Evolutionary conservation across 1,284 basidiomycete species (phyloP), one percentile per base, ranked within the genome.

Genomic region (Bjerkandera adusta): DNA sequence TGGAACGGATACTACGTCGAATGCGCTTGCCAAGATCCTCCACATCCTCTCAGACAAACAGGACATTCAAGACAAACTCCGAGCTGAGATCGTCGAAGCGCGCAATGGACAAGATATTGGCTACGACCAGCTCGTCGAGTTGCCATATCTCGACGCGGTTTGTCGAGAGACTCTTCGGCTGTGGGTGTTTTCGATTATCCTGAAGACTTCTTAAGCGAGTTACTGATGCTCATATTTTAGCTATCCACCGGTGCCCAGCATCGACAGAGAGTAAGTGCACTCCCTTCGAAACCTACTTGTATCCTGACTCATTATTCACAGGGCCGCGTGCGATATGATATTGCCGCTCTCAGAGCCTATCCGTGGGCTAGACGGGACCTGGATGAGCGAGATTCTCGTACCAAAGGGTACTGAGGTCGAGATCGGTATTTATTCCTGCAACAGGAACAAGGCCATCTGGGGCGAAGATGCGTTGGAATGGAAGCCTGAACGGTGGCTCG

Each of bases 361-460:
- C 30, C 49, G 46, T 21, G 53, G 52, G 24, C 33, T 55, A 2
- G 55, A 58, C 39, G 75, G 73, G 1, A 45, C 68, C 35, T 50
- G 56, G 0, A 64, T 74, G 4, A 59, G 68, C 36, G 63, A 65
- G 24, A 58, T 83, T 30, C 50, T 66, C 2, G 61, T 75, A 18
- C 55, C 61, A 26, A 74, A 76, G 52, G 77, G 74, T 7, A 74
- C 58, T 20, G 48, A 49, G 27, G 50, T 65, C 5, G 48, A 61
- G 16, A 51, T 64, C 40, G 59, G 57, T 36, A 53, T 62, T 20
- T 46, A 58, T 29, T 59, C 58, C 5, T 54, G 56, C 16, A 63
- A 66, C 48, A 57, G 57, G 33, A 62, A 64, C 52, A 57, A 50
- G 47, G 52, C 47, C n/a, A 53, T 57, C 6, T 66, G 64, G 64